Percentiles rank a stretch among this genome's conserved stretches.
Evolutionary conservation across 805 yeast species (phyloP).

Genomic region (Cyberlindnera lachancei): DNA sequence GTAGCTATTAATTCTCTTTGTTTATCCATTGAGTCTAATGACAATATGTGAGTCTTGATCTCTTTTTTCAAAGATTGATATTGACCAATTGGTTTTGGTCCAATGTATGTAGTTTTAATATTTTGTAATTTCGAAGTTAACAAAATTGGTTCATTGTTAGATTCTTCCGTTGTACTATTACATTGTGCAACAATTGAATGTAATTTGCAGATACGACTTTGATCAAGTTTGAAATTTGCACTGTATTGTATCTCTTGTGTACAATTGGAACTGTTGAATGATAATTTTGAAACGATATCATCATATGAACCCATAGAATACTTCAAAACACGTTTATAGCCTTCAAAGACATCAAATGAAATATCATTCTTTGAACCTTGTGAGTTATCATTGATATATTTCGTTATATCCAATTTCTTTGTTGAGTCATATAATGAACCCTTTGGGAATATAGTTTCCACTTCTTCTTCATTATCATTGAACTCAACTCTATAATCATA

Average conservation of each 20-base stretch:
- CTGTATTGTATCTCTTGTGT: slow-evolving; percentile 27
- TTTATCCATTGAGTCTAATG: slow-evolving; percentile 47
- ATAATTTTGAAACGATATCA: slow-evolving; percentile 15
- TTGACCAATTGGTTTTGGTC: slow-evolving; percentile 42
- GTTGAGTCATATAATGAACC: slow-evolving; percentile 35
- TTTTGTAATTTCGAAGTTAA: slow-evolving; percentile 16
- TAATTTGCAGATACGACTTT: slow-evolving; percentile 43
- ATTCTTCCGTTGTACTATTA: slow-evolving; percentile 16
- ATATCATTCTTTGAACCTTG: no score
- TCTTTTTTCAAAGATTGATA: slow-evolving; percentile 37
- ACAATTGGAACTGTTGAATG: slow-evolving; percentile 32
- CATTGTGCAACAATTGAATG: slow-evolving; percentile 40
- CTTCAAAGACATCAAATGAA: slow-evolving; percentile 30
- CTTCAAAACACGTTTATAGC: slow-evolving; percentile 15
- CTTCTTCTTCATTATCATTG: slow-evolving; percentile 22
- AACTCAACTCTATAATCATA: slow-evolving; percentile 37
- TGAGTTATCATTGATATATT: slow-evolving; percentile 24
- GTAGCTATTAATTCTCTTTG: slow-evolving; percentile 48
- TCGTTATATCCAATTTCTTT: slow-evolving; percentile 31
- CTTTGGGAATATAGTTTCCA: slow-evolving; percentile 40
- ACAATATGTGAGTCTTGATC: slow-evolving; percentile 40
- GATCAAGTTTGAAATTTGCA: slow-evolving; percentile 38
- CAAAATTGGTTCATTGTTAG: slow-evolving; percentile 15
- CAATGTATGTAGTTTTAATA: slow-evolving; percentile 27
- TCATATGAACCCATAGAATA: slow-evolving; percentile 15